A percentile compares a stretch with the other conserved stretches of the same genome.
phyloP scores from a whole-genome alignment of 75 land plant species.

The Cupressus sempervirens region DNA sequence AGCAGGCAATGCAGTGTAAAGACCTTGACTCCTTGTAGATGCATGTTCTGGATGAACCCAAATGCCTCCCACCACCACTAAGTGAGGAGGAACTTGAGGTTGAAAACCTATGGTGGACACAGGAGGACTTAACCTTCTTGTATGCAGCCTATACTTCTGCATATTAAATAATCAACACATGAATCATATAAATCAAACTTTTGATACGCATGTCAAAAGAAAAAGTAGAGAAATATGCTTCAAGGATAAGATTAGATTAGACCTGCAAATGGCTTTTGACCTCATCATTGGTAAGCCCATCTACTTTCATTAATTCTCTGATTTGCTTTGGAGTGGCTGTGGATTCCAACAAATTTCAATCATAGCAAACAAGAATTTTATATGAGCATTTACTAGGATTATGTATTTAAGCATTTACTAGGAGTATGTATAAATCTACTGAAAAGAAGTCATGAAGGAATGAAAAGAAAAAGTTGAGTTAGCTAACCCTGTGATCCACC shows the following conservation, averaged over 20 bases:
- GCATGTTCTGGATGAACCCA: conserved; percentile 28
- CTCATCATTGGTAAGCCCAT: conserved; percentile 69
- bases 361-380: neutral
- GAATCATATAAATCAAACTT: neutral
- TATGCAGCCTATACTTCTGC: conserved; percentile 54
- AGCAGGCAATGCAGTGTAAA: conserved; percentile 5
- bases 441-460: neutral
- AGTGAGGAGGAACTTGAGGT: conserved; percentile 5
- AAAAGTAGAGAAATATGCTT: neutral
- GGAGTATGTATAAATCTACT: neutral
- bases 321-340: conserved; percentile 76
- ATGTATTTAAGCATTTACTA: neutral
- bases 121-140: conserved; percentile 24
- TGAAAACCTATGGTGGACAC: conserved; percentile 2
- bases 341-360: conserved; percentile 3
- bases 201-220: neutral
- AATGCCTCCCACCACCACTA: conserved; percentile 31
- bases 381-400: neutral
- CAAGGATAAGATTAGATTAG: neutral
- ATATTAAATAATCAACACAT: conserved; percentile 7
- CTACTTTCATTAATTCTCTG: conserved; percentile 65
- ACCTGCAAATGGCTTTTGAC: conserved; percentile 84
- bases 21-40: neutral
- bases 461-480: neutral
- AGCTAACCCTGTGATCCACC: conserved; percentile 55